Evolutionary conservation across 306 rosid genomes (phyloP), one percentile per base, ranked within the genome.

Genomic region (Cucurbita argyrosperma): DNA sequence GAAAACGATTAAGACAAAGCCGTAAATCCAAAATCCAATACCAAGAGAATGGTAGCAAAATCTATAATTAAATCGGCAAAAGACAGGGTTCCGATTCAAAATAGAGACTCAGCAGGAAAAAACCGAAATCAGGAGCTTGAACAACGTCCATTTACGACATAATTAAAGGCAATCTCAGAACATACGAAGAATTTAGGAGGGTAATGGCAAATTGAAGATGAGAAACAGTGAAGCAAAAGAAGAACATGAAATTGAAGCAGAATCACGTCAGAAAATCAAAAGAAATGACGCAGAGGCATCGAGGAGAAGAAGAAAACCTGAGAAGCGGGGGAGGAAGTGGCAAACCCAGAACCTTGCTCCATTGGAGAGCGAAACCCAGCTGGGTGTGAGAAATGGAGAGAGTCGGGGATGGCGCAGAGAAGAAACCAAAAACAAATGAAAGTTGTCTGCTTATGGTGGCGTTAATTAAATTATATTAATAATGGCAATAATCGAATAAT

Each of bases 291-390:
- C 19, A 58, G 12, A 38, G 54, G 39, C 6, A 72, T 56, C 1
- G 71, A 77, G 49, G 38, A 16, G 61, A 10, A 10, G 51, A 47
- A 56, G 74, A 19, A 39, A 79, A 83, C 90, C 87, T 71, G 83
- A 45, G 87, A 79, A 77, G 80, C 79, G 69, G 45, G 61, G 57
- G 81, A 80, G 68, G 87, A 65, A 76, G 79, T 45, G 10, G 87
- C 74, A 81, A 71, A 40, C 70, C 84, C 89, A 46, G 90, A 82
- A 75, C 83, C 90, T 0, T 84, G 80, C 72, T 87, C 92, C 96
- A 90, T 87, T 23, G 69, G 66, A 12, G 4, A 13, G 0, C n/a
- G 26, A 11, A 19, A 19, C 4, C 26, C 30, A 9, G 18, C 16
- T 21, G 38, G 19, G 50, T 19, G 59, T 55, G 60, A 55, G 60